A percentile compares a stretch with the other conserved stretches of the same genome.
Evolutionary conservation across 2,329 filamentous ascomycete genomes (phyloP).

Genomic region (Colletotrichum filicis): DNA sequence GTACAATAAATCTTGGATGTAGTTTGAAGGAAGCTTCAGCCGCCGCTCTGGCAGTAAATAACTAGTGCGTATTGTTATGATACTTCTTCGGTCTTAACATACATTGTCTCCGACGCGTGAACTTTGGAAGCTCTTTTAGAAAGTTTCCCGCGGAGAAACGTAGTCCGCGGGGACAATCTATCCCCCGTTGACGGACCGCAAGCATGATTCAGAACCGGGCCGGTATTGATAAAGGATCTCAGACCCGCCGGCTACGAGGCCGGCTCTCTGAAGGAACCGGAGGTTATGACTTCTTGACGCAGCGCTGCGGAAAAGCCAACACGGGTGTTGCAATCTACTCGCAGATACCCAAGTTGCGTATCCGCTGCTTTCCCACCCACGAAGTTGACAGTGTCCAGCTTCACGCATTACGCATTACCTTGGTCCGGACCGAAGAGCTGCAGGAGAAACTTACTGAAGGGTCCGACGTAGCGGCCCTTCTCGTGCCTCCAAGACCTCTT

Average conservation of each 20-base stretch:
- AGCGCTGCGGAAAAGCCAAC: neutral
- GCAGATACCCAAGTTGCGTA: no score
- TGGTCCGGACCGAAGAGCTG: no score
- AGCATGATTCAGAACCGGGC: neutral
- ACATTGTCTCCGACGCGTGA: no score
- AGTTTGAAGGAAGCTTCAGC: neutral
- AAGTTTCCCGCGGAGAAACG: neutral
- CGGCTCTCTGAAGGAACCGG: no score
- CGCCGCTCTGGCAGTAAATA: neutral
- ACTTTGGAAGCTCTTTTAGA: neutral
- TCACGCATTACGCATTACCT: no score
- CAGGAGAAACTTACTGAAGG: no score
- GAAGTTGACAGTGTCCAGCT: no score
- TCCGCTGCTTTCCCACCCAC: no score
- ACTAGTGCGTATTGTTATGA: neutral
- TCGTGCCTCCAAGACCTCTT: neutral
- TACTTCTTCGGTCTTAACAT: neutral
- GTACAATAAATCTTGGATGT: slow-evolving; percentile 1
- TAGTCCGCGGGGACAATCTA: neutral
- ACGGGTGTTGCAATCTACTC: no score
- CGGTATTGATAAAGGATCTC: neutral
- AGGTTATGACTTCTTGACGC: neutral
- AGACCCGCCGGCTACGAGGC: neutral
- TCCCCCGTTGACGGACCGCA: neutral
- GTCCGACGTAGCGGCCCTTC: neutral